These are phyloP conservation scores for Yamadazyma jaroonii DNA, from an alignment of 1,139 yeast species.

Conservation along the genomic window DNA sequence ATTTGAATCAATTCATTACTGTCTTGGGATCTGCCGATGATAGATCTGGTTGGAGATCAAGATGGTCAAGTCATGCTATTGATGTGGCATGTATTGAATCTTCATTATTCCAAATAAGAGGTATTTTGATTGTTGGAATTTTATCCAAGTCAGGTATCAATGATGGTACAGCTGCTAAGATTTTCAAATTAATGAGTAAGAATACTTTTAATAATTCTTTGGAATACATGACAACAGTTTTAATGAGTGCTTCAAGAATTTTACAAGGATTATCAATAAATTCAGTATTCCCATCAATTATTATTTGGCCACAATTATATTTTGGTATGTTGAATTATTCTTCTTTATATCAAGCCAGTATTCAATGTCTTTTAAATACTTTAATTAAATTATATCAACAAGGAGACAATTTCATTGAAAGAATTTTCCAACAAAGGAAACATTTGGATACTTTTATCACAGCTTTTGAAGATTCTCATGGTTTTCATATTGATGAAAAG, in stretches of 20 bases:
- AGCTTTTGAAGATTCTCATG: conserved; percentile 45
- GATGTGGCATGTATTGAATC: conserved; percentile 60
- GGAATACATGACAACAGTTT: conserved; percentile 34
- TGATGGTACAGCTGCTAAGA: conserved; percentile 54
- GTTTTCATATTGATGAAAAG: conserved; percentile 36
- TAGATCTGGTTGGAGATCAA: conserved; percentile 59
- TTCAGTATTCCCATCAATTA: conserved; percentile 52
- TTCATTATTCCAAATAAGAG: conserved; percentile 69
- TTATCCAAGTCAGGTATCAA: conserved; percentile 63
- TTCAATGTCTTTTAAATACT: conserved; percentile 36
- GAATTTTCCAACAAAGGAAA: conserved; percentile 37
- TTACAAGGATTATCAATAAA: conserved; percentile 58
- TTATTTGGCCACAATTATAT: conserved; percentile 64
- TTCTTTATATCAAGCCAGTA: conserved; percentile 53
- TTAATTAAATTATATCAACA: conserved; percentile 24
- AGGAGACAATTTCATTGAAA: conserved; percentile 23
- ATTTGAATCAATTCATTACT: conserved; percentile 50
- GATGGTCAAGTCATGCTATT: conserved; percentile 68
- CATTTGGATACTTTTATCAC: conserved; percentile 42
- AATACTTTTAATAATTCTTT: conserved; percentile 26
- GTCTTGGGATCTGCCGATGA: conserved; percentile 54
- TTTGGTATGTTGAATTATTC: conserved; percentile 33
- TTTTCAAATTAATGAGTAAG: conserved; percentile 31
- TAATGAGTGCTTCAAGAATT: conserved; percentile 57
- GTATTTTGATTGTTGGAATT: conserved; percentile 70